Evolutionary conservation across 495 filamentous ascomycete genomes (phyloP).

Genomic region (Niebla homalea): DNA sequence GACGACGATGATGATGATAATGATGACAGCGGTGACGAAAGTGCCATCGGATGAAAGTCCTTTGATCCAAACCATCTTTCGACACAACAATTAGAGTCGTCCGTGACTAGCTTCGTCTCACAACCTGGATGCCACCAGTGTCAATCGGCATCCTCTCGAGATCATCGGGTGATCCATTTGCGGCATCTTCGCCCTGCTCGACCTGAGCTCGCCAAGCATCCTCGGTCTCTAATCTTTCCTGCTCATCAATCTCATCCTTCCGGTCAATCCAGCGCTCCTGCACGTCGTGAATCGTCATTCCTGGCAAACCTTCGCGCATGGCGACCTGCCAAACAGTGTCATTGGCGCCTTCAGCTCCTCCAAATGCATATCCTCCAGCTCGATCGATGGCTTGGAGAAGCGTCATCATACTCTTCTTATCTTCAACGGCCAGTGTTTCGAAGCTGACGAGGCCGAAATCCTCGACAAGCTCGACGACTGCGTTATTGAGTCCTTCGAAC

Average conservation of each 20-base stretch:
- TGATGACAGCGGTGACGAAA: not conserved
- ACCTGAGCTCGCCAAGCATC: conserved; percentile 39
- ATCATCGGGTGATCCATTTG: conserved; percentile 26
- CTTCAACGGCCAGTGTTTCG: conserved; percentile 88
- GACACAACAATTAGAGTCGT: not conserved
- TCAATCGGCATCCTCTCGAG: conserved; percentile 23
- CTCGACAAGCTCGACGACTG: conserved; percentile 74
- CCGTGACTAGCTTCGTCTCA: conserved; percentile 26
- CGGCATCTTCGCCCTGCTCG: conserved; percentile 16
- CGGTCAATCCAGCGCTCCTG: conserved; percentile 91
- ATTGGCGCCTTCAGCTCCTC: conserved; percentile 78
- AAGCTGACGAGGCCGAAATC: conserved; percentile 81
- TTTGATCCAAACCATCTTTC: not conserved
- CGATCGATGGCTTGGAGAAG: conserved; percentile 77
- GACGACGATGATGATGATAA: conserved; percentile 17
- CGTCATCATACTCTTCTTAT: conserved; percentile 91
- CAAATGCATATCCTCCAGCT: conserved; percentile 87
- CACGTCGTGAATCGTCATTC: conserved; percentile 72
- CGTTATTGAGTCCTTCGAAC: conserved; percentile 70
- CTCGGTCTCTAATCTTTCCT: conserved; percentile 58
- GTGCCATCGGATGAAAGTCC: not conserved
- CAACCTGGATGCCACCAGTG: conserved; percentile 34
- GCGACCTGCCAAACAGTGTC: conserved; percentile 91
- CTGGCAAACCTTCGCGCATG: conserved; percentile 69
- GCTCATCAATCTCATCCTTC: conserved; percentile 76